Conservation (phyloP, 2,329 filamentous ascomycete genomes). For the Plectosphaerella sp. region DNA sequence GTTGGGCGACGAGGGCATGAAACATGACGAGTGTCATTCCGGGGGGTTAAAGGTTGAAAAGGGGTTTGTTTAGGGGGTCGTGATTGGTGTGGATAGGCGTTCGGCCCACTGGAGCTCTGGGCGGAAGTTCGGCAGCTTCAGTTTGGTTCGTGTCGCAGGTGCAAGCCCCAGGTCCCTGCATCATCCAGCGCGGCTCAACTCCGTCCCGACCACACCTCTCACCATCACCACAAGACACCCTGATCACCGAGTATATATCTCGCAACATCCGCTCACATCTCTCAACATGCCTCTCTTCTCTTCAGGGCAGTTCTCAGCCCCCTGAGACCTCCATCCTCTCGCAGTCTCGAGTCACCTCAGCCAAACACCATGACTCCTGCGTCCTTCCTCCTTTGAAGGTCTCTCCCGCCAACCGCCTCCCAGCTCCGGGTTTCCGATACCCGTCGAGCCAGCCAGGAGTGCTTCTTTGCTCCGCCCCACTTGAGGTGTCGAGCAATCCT, state of each 20-base stretch:
- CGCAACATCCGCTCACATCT: not conserved
- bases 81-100: not conserved
- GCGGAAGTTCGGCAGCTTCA: not conserved
- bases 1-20: not conserved
- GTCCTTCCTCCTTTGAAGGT: conserved; percentile 4
- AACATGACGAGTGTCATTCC: conserved; percentile 1
- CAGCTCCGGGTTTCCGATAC: conserved; percentile 5
- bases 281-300: conserved; percentile 2
- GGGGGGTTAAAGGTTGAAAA: too few relatives aligned
- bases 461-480: conserved; percentile 7
- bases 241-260: not conserved
- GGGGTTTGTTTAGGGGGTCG: not conserved
- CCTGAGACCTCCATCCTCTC: conserved; percentile 8
- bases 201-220: conserved; percentile 12
- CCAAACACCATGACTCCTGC: conserved; percentile 1
- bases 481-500: not conserved
- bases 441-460: conserved; percentile 10
- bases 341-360: conserved; percentile 8
- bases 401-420: conserved; percentile 8
- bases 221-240: not conserved
- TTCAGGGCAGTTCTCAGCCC: conserved; percentile 12
- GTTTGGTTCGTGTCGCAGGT: not conserved
- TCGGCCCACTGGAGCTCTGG: not conserved
- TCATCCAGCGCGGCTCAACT: conserved; percentile 9
- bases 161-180: conserved; percentile 1